Percentiles rank a stretch among this genome's conserved stretches.
phyloP scores from a whole-genome alignment of 2,329 filamentous ascomycete genomes.

The Fonsecaea pugnacius region DNA sequence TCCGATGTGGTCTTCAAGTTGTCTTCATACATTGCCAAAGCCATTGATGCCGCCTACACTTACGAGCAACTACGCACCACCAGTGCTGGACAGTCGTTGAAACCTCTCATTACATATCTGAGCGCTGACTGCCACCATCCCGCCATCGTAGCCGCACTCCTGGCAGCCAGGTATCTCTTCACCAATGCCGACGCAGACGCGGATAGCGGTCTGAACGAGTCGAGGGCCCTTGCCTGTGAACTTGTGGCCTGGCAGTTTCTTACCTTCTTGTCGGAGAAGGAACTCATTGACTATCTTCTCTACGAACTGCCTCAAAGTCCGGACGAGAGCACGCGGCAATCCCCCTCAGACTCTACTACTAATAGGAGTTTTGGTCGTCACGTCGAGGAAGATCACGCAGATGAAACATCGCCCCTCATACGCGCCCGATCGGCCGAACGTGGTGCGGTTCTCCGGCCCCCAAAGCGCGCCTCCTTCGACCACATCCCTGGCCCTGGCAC shows the following conservation, averaged over 20 bases:
- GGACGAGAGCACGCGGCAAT: constrained; percentile 3
- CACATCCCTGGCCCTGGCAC: constrained; percentile 16
- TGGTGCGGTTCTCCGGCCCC: constrained; percentile 21
- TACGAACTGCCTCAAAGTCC: constrained; percentile 53
- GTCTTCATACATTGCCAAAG: constrained; percentile 47
- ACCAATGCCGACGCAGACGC: constrained; percentile 52
- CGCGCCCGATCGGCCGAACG: constrained; percentile 22
- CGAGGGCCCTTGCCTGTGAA: constrained; percentile 63
- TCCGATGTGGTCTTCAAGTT: constrained; percentile 48
- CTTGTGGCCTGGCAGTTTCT: constrained; percentile 67
- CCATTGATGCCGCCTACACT: constrained; percentile 49
- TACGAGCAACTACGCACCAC: constrained; percentile 52
- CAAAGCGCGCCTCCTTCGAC: constrained; percentile 26
- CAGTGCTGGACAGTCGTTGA: constrained; percentile 45
- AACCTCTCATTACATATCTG: constrained; percentile 46
- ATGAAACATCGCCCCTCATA: constrained; percentile 41
- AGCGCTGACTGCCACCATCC: constrained; percentile 51
- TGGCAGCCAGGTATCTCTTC: constrained; percentile 65
- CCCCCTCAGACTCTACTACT: constrained; percentile 26
- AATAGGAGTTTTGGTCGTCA: background rate
- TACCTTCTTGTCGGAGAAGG: constrained; percentile 59
- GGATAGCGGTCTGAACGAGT: constrained; percentile 61
- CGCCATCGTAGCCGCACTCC: constrained; percentile 53
- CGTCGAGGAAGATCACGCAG: background rate
- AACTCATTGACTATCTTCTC: constrained; percentile 62